Percentiles rank a stretch among this genome's conserved stretches.
Conservation (phyloP, 2,329 filamentous ascomycete genomes). For the Trichoderma arundinaceum region DNA sequence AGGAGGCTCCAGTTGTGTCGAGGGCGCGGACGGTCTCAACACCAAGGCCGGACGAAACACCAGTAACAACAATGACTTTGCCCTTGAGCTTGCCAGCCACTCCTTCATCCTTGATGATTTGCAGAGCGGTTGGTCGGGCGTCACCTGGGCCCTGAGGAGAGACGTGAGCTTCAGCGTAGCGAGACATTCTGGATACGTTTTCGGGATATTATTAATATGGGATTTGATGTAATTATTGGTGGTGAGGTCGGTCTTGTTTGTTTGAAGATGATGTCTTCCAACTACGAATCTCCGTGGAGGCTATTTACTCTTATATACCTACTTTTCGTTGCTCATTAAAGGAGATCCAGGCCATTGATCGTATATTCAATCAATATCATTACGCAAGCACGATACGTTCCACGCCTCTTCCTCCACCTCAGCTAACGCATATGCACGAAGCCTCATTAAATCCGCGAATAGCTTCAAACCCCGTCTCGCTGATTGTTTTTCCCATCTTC, state of each 20-base stretch:
- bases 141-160: constrained; percentile 40
- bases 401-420: neutral
- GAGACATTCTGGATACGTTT: constrained; percentile 4
- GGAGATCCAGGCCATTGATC: no score
- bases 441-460: constrained; percentile 10
- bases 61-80: constrained; percentile 48
- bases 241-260: neutral
- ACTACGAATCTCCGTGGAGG: neutral
- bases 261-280: neutral
- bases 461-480: constrained; percentile 13
- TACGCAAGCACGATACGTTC: neutral
- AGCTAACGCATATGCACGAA: neutral
- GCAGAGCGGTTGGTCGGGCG: constrained; percentile 42
- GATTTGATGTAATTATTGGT: neutral
- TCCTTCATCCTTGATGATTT: constrained; percentile 44
- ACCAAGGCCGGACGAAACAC: constrained; percentile 47
- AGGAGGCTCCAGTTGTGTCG: constrained; percentile 44
- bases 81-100: constrained; percentile 38
- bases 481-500: constrained; percentile 9
- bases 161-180: constrained; percentile 35
- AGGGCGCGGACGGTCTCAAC: constrained; percentile 49
- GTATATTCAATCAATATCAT: no score
- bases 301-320: constrained; percentile 1
- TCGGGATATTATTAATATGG: neutral
- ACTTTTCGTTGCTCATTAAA: no score